Evolutionary conservation across 306 rosid species (phyloP).

Genomic region (Vicia sativa): DNA sequence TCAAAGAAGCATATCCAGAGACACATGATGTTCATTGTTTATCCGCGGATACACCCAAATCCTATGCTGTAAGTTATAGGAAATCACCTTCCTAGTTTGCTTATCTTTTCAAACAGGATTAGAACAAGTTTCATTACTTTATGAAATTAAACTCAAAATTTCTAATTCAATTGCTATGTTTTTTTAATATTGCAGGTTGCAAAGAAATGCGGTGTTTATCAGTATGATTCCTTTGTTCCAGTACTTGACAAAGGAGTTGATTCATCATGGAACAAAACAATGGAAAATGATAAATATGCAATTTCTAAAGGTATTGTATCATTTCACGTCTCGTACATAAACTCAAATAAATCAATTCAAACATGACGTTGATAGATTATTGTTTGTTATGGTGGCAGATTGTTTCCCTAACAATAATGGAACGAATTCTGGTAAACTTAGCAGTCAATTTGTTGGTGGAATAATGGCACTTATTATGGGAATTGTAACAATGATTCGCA

Average conservation of each 20-base stretch:
- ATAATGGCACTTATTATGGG: constrained; percentile 76
- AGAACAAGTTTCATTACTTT: neutral
- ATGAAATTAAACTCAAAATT: neutral
- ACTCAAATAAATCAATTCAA: neutral
- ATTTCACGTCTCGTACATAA: neutral
- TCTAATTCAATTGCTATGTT: neutral
- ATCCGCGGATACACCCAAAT: constrained; percentile 39
- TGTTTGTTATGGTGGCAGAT: constrained; percentile 39
- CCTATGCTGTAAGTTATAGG: constrained; percentile 27
- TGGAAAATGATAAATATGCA: constrained; percentile 35
- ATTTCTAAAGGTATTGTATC: constrained; percentile 56
- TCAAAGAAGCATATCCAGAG: constrained; percentile 43
- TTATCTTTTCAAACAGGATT: neutral
- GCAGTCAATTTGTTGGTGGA: constrained; percentile 60
- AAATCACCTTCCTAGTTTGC: constrained; percentile 8
- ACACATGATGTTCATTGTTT: constrained; percentile 38
- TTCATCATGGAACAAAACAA: constrained; percentile 59
- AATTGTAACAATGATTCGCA: constrained; percentile 65
- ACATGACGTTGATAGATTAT: too few species aligned
- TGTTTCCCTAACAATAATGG: constrained; percentile 40
- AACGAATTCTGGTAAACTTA: constrained; percentile 48
- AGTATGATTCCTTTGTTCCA: constrained; percentile 46
- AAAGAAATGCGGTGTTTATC: constrained; percentile 32
- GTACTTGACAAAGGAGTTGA: constrained; percentile 57
- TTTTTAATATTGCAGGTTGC: constrained; percentile 41